phyloP scores from a whole-genome alignment of 441 rosid genomes.

The Hura crepitans region DNA sequence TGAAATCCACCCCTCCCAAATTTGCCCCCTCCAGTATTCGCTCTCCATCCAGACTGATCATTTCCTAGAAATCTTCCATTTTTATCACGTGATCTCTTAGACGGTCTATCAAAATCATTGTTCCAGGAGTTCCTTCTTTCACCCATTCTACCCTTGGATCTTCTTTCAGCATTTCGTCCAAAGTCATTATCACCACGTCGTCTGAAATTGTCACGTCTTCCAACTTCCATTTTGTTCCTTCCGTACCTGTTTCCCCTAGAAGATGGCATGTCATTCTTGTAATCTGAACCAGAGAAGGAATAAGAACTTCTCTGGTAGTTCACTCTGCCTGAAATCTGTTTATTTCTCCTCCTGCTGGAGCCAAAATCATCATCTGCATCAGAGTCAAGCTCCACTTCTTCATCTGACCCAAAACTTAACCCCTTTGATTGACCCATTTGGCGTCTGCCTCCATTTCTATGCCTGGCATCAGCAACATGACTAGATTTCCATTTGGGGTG shows the following conservation, averaged over 20 bases:
- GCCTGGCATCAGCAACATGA: constrained; percentile 52
- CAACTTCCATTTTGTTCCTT: constrained; percentile 26
- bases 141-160: constrained; percentile 35
- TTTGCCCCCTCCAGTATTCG: constrained; percentile 17
- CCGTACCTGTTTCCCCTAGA: constrained; percentile 30
- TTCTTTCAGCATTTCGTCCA: constrained; percentile 24
- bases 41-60: constrained; percentile 16
- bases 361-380: constrained; percentile 44
- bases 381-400: constrained; percentile 47
- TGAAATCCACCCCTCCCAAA: constrained; percentile 28
- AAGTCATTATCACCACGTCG: constrained; percentile 26
- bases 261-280: constrained; percentile 32
- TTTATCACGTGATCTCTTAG: constrained; percentile 25
- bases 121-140: constrained; percentile 28
- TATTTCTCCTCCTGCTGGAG: constrained; percentile 23
- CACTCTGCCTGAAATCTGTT: constrained; percentile 26
- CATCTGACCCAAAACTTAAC: constrained; percentile 66
- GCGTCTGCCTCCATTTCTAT: constrained; percentile 34
- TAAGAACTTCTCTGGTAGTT: constrained; percentile 31
- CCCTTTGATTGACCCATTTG: constrained; percentile 34
- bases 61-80: constrained; percentile 27
- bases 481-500: constrained; percentile 67
- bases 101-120: constrained; percentile 27
- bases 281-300: constrained; percentile 44
- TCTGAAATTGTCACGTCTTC: constrained; percentile 36